These are phyloP conservation scores for Plenodomus biglobosus DNA, from an alignment of 2,329 filamentous ascomycete species.

Conservation along the genomic window DNA sequence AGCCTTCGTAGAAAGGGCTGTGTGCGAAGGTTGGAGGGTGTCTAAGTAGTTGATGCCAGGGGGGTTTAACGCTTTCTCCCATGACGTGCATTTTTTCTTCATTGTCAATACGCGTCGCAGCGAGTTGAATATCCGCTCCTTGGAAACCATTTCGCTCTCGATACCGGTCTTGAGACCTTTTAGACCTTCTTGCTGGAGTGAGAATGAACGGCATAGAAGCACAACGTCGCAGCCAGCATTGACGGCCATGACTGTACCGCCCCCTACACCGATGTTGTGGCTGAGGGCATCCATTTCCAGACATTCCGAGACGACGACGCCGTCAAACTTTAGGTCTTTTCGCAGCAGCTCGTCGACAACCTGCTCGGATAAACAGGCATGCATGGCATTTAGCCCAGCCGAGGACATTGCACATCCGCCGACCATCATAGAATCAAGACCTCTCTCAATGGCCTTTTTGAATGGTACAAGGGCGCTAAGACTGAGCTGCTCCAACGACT, in stretches of 20 bases:
- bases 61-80: constrained; percentile 88
- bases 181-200: constrained; percentile 88
- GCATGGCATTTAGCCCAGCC: constrained; percentile 89
- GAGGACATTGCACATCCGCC: constrained; percentile 93
- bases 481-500: constrained; percentile 88
- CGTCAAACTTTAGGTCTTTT: constrained; percentile 85
- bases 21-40: constrained; percentile 79
- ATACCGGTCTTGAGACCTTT: constrained; percentile 85
- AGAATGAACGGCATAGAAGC: constrained; percentile 82
- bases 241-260: constrained; percentile 95
- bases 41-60: constrained; percentile 75
- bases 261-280: constrained; percentile 94
- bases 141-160: constrained; percentile 85
- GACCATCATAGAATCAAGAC: constrained; percentile 92
- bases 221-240: constrained; percentile 94
- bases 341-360: constrained; percentile 87
- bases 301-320: constrained; percentile 92
- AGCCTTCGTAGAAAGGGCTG: constrained; percentile 76
- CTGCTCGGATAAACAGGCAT: constrained; percentile 89
- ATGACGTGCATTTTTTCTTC: constrained; percentile 84
- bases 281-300: constrained; percentile 95
- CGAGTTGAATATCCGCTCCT: constrained; percentile 77
- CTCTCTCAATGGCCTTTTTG: constrained; percentile 81
- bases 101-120: constrained; percentile 74
- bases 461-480: constrained; percentile 91